Base-by-base conservation (phyloP, 2,329 filamentous ascomycete genomes). In the Alternaria longipes region DNA sequence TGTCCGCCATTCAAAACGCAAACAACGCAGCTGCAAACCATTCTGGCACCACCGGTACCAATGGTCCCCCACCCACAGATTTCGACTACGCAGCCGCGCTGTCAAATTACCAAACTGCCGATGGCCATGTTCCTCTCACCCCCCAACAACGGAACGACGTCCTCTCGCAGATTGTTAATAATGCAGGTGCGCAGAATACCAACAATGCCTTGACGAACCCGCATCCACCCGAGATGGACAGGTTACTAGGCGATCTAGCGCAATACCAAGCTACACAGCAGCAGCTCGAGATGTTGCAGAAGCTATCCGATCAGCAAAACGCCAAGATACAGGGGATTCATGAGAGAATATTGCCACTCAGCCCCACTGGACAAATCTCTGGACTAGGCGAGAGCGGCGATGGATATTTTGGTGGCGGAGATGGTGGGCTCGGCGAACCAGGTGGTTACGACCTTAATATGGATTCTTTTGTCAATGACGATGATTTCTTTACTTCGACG, bases 231-330 rank as follows among this genome's bases (percentile, higher is more conserved):
- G 79, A 83, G 1, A 84, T 87, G 79, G 83, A 84, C 1, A 80
- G 81, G n/a, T 80, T 92, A 20, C 84, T 87, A 77, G 84, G 85
- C 1, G 81, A 83, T 14, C 81, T 92, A 20, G 84, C 86, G 52
- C 85, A 89, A 40, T 86, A 95, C 63, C 86, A 84, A 46, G 86
- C 86, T 62, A 94, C 90, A 5, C 86, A 90, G 63, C 84, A 90
- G 14, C 91, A 97, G 64, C 86, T 97, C 28, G 91, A 95, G 53
- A 86, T 91, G 30, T 84, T 98, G 2, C 88, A 92, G 64, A 90
- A 89, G 44, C 83, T 97, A 71, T 92, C 96, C 74, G 87, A 88
- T 24, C 89, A 94, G 61, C 93, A 97, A 72, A 89, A 91, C 62
- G 85, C 85, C 49, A 90, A 91, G 50, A 90, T 97, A 1, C 87